Conservation (phyloP, 2,329 filamentous ascomycete genomes). For the Botrytis tulipae region DNA sequence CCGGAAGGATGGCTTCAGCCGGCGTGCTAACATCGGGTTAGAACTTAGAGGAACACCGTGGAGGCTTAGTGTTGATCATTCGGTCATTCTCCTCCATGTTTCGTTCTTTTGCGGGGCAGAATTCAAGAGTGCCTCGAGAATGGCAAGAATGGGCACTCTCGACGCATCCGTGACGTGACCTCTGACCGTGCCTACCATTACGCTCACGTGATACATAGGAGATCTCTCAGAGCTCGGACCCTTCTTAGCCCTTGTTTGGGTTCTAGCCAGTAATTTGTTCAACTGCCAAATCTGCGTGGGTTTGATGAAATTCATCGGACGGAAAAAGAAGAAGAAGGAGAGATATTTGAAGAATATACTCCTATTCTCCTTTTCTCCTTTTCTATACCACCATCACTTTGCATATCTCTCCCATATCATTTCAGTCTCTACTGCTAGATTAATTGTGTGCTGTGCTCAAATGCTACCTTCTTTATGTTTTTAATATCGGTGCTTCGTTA, state of each 20-base stretch:
- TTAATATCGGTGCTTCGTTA: slow-evolving; percentile 36
- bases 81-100: neutral
- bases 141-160: no score
- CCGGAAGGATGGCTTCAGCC: neutral
- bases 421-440: neutral
- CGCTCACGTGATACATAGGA: neutral
- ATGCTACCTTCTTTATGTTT: slow-evolving; percentile 39
- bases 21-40: neutral
- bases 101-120: neutral
- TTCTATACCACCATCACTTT: neutral
- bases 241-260: neutral
- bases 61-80: slow-evolving; percentile 3
- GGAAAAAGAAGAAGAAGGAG: neutral
- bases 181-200: neutral
- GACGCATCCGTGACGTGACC: no score
- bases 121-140: neutral
- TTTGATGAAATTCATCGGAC: neutral
- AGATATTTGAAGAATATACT: neutral
- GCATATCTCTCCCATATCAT: neutral
- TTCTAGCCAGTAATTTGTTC: neutral
- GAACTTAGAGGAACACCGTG: neutral
- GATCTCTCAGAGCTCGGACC: neutral
- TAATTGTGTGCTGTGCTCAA: neutral
- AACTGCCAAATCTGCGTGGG: neutral
- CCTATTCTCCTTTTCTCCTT: neutral